Evolutionary conservation across 176 grass and related monocot genomes (phyloP).

Genomic region (Avena eriantha): DNA sequence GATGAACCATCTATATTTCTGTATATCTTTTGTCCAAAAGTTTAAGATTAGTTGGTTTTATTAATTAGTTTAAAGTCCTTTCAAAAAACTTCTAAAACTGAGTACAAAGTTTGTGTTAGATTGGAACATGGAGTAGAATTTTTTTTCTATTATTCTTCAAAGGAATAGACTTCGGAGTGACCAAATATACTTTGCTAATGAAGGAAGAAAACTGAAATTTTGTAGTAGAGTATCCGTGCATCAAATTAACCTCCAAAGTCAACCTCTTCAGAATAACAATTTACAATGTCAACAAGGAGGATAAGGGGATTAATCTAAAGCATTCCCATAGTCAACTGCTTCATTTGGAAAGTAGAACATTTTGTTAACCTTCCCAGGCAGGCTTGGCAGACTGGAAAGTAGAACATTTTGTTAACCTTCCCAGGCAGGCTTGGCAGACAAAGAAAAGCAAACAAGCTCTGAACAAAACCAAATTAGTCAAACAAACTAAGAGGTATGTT

Average conservation of each 20-base stretch:
- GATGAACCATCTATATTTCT: too few relatives aligned
- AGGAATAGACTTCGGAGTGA: background rate
- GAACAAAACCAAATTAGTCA: background rate
- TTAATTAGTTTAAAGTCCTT: too few relatives aligned
- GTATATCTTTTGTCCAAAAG: too few relatives aligned
- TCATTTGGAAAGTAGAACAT: background rate
- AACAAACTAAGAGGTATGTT: constrained; percentile 6
- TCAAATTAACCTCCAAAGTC: constrained; percentile 9
- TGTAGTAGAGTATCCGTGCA: constrained; percentile 1
- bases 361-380: constrained; percentile 15
- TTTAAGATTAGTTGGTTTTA: too few relatives aligned
- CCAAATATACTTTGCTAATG: background rate
- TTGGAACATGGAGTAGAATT: background rate
- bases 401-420: background rate
- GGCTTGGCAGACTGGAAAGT: too few relatives aligned
- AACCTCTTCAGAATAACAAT: background rate
- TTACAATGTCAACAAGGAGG: constrained; percentile 6
- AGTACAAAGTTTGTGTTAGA: too few relatives aligned
- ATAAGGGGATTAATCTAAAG: constrained; percentile 1
- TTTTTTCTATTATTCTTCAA: background rate
- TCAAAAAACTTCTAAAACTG: too few relatives aligned
- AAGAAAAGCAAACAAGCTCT: background rate
- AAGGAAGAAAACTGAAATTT: background rate
- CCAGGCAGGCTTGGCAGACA: background rate
- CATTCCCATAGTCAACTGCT: background rate